phyloP scores from a whole-genome alignment of 1,284 basidiomycete genomes.

The Somion occarium region DNA sequence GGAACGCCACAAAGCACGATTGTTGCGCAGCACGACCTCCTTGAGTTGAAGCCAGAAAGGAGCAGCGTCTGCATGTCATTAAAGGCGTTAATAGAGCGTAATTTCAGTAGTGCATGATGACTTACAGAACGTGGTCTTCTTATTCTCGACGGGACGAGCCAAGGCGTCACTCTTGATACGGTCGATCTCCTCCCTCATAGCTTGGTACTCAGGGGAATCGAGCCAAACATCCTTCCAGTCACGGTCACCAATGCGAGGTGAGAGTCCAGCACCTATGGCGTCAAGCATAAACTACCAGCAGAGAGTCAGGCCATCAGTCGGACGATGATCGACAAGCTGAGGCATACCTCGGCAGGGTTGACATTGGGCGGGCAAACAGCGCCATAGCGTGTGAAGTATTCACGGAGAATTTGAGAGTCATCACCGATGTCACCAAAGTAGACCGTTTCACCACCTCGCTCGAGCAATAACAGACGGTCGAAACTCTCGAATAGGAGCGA shows the following conservation, averaged over 20 bases:
- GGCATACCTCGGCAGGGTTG: slow-evolving; percentile 29
- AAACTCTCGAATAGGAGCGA: slow-evolving; percentile 71
- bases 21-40: slow-evolving; percentile 71
- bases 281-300: slow-evolving; percentile 35
- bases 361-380: slow-evolving; percentile 59
- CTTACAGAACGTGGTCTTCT: slow-evolving; percentile 16
- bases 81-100: too few relatives aligned
- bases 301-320: not conserved
- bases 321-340: not conserved
- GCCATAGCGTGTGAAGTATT: slow-evolving; percentile 68
- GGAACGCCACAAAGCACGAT: slow-evolving; percentile 76
- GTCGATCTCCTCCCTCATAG: slow-evolving; percentile 30
- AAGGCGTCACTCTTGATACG: slow-evolving; percentile 30
- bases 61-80: slow-evolving; percentile 54
- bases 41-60: slow-evolving; percentile 77
- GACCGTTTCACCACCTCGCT: slow-evolving; percentile 64
- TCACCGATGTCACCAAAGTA: slow-evolving; percentile 79
- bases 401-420: slow-evolving; percentile 54
- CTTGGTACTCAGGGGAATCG: slow-evolving; percentile 39
- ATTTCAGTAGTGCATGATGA: not conserved
- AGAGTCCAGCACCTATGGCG: slow-evolving; percentile 35
- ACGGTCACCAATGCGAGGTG: slow-evolving; percentile 47
- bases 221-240: slow-evolving; percentile 67
- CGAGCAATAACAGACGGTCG: slow-evolving; percentile 63
- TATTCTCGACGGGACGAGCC: slow-evolving; percentile 16